Evolutionary conservation across 345 rosid species (phyloP).

Genomic region (Citrus inodora): DNA sequence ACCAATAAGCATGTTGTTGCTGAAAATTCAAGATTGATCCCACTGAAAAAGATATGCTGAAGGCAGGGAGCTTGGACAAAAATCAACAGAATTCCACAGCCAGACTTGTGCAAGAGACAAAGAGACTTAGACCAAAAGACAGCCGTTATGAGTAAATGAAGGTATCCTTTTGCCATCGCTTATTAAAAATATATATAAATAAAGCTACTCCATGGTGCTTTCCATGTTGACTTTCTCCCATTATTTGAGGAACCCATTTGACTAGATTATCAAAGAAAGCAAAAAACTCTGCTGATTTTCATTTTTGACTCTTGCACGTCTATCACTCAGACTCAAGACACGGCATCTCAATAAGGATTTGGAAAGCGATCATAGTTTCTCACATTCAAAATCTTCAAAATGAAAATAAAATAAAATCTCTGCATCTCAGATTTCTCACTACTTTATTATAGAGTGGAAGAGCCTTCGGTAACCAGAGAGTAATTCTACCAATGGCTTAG

Average conservation of each 20-base stretch:
- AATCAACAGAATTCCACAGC: neutral
- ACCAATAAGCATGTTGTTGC: neutral
- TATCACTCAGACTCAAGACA: neutral
- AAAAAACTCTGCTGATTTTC: neutral
- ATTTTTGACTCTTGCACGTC: neutral
- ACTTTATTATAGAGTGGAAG: neutral
- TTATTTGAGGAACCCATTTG: conserved; percentile 4
- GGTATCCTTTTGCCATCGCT: neutral
- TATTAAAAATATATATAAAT: neutral
- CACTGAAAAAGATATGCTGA: neutral
- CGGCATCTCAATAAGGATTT: neutral
- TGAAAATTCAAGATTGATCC: neutral
- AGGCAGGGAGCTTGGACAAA: neutral
- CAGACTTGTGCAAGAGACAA: neutral
- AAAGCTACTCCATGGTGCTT: neutral
- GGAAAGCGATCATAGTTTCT: neutral
- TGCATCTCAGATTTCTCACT: neutral
- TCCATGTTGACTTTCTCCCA: conserved; percentile 1
- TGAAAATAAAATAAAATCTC: conserved; percentile 2
- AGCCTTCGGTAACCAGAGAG: conserved; percentile 3
- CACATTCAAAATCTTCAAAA: neutral
- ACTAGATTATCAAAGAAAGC: neutral
- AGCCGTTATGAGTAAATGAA: neutral
- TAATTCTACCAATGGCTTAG: neutral
- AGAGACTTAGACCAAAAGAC: neutral